Conservation (phyloP, 129 eudicot species). For the Scalesia atractyloides region DNA sequence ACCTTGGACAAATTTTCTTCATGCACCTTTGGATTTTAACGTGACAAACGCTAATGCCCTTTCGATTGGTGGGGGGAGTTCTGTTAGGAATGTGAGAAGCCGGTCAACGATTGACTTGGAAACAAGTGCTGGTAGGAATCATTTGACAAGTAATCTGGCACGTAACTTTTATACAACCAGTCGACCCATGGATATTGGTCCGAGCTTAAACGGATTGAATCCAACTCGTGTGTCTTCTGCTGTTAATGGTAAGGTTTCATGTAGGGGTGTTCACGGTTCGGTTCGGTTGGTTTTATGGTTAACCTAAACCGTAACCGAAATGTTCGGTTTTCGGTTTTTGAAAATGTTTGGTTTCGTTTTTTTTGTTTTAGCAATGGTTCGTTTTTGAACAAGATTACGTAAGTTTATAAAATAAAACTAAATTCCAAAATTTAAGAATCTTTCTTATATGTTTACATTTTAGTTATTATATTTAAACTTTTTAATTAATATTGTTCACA, state of each 20-base stretch:
- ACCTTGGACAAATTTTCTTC: conserved; percentile 51
- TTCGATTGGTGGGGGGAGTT: conserved; percentile 49
- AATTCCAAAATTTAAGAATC: no score
- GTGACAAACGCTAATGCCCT: conserved; percentile 39
- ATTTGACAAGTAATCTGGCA: conserved; percentile 40
- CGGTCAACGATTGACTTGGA: conserved; percentile 59
- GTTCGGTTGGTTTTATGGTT: no score
- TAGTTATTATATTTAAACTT: no score
- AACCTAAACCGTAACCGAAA: no score
- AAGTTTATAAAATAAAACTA: no score
- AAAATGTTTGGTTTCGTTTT: no score
- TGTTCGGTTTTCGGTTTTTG: no score
- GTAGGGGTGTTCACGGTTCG: no score
- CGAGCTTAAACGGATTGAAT: conserved; percentile 41
- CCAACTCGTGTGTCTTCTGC: conserved; percentile 37
- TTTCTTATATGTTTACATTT: no score
- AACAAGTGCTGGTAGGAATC: conserved; percentile 44
- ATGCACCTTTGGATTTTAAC: conserved; percentile 46
- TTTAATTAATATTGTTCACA: no score
- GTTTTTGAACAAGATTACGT: no score
- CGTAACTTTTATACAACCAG: conserved; percentile 44
- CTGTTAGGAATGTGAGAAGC: conserved; percentile 68
- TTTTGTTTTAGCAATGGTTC: no score
- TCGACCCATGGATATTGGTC: conserved; percentile 49
- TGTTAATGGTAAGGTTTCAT: conserved; percentile 39